Evolutionary conservation across 169 alveolate genomes (phyloP).

Genomic region (Miamiensis avidus): DNA sequence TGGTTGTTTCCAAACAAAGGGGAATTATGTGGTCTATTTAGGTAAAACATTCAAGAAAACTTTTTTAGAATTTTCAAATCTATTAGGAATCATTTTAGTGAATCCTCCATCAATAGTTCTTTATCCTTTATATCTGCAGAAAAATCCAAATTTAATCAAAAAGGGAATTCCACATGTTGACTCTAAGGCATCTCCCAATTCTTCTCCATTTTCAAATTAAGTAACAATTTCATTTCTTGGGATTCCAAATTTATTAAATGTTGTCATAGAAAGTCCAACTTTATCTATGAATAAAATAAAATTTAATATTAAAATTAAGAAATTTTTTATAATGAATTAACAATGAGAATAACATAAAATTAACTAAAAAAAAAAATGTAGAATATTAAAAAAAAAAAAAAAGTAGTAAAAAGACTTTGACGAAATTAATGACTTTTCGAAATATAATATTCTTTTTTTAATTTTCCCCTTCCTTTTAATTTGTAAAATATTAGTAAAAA

Average conservation of each 20-base stretch:
- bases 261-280: background rate
- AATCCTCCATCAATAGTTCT: conserved; percentile 16
- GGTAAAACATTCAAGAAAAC: conserved; percentile 12
- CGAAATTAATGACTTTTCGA: too few species aligned
- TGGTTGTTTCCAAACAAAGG: background rate
- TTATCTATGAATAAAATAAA: background rate
- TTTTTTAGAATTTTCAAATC: conserved; percentile 1
- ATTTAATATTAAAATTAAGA: too few species aligned
- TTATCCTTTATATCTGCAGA: conserved; percentile 9
- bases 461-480: too few species aligned
- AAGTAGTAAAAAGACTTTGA: too few species aligned
- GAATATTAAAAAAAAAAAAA: too few species aligned
- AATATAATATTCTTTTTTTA: too few species aligned
- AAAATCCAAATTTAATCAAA: background rate
- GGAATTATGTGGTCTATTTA: background rate
- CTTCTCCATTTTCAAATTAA: background rate
- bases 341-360: too few species aligned
- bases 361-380: too few species aligned
- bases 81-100: conserved; percentile 1
- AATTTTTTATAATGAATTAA: too few species aligned
- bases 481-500: too few species aligned
- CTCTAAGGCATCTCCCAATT: conserved; percentile 5
- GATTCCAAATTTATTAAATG: background rate
- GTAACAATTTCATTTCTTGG: background rate
- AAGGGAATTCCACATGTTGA: conserved; percentile 3